Evolutionary conservation across 306 rosid genomes (phyloP).

Genomic region (Herpetospermum pedunculosum): DNA sequence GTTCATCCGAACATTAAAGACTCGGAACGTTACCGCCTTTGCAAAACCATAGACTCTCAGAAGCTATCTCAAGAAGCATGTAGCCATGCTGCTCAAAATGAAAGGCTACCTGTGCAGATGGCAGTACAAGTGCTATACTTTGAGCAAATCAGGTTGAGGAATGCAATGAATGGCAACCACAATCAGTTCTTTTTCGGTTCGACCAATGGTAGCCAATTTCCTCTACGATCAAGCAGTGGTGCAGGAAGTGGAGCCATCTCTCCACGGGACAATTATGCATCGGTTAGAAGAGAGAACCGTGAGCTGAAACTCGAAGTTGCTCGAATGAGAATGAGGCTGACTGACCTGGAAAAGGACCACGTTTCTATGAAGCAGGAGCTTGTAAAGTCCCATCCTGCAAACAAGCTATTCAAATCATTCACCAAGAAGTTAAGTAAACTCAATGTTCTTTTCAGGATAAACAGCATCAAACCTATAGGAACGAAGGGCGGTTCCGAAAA

Average conservation of each 20-base stretch:
- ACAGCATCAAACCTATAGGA: conserved; percentile 37
- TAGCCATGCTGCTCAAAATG: conserved; percentile 97
- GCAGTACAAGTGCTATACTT: conserved; percentile 94
- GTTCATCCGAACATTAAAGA: conserved; percentile 94
- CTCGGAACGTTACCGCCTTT: conserved; percentile 65
- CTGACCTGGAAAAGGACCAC: conserved; percentile 91
- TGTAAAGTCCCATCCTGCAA: conserved; percentile 70
- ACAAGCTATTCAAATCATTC: conserved; percentile 61
- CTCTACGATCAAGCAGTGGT: conserved; percentile 91
- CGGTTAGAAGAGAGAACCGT: conserved; percentile 89
- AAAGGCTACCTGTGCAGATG: conserved; percentile 87
- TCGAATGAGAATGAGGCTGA: conserved; percentile 95
- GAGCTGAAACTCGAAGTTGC: conserved; percentile 97
- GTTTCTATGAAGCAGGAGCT: conserved; percentile 93
- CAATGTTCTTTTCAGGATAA: conserved; percentile 57
- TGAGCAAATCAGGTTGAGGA: conserved; percentile 85
- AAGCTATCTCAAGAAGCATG: conserved; percentile 92
- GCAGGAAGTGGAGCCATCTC: conserved; percentile 99
- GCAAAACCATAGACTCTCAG: conserved; percentile 89
- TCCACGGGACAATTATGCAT: conserved; percentile 92
- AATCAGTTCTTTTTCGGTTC: conserved; percentile 72
- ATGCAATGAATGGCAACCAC: conserved; percentile 87
- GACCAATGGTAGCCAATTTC: conserved; percentile 53
- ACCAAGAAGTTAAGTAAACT: conserved; percentile 66
- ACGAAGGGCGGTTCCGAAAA: conserved; percentile 43